These are phyloP conservation scores for Globisporangium carolinianum DNA, from an alignment of 352 stramenopile species.

Conservation along the genomic window DNA sequence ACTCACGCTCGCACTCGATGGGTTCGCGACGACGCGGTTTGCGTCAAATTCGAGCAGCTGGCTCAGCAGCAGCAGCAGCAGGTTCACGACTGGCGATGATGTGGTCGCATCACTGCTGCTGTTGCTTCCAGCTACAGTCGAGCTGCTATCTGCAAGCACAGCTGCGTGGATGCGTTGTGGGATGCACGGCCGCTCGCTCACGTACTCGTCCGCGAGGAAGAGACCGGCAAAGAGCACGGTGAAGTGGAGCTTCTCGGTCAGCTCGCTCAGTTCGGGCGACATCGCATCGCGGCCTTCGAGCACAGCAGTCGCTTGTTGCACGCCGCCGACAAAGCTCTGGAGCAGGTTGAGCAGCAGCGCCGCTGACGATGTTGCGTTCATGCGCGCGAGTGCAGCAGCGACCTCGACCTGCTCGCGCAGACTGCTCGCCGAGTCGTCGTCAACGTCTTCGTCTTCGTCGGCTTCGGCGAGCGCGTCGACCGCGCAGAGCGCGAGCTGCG, in stretches of 20 bases:
- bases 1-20: constrained; percentile 50
- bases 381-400: constrained; percentile 53
- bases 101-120: constrained; percentile 5
- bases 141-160: constrained; percentile 13
- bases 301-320: constrained; percentile 36
- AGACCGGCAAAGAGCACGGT: constrained; percentile 65
- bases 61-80: constrained; percentile 64
- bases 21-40: constrained; percentile 44
- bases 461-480: constrained; percentile 61
- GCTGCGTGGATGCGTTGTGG: constrained; percentile 42
- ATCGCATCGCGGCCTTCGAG: constrained; percentile 48
- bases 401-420: constrained; percentile 64
- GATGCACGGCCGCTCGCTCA: constrained; percentile 68
- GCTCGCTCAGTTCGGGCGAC: constrained; percentile 44
- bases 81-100: constrained; percentile 34
- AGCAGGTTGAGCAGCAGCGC: constrained; percentile 51
- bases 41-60: constrained; percentile 67
- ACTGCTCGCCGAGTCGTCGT: constrained; percentile 65
- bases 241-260: constrained; percentile 81
- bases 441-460: constrained; percentile 80
- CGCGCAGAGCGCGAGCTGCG: constrained; percentile 61
- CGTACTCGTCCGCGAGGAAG: constrained; percentile 75
- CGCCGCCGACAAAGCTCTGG: constrained; percentile 42
- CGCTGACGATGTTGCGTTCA: constrained; percentile 51
- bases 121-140: not conserved